Base-by-base conservation (phyloP, 345 rosid genomes). In the Gossypium australe region DNA sequence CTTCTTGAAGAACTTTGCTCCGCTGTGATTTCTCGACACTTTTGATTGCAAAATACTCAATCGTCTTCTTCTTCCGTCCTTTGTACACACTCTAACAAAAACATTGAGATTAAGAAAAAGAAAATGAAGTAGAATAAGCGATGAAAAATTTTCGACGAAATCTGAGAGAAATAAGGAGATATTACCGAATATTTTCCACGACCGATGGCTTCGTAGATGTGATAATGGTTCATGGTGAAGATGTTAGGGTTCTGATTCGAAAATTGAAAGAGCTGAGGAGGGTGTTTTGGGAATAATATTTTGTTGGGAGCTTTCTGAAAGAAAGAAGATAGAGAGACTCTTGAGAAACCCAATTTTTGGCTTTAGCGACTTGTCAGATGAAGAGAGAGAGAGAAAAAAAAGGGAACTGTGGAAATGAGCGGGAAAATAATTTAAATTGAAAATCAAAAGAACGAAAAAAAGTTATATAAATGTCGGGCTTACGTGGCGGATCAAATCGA, bases 21-120 rank as follows among this genome's bases (percentile, higher is more conserved):
- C 87, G 86, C 75, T 90, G 96, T 43, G 99, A 93, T 79, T 95
- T 95, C 2, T 93, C 98, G 1, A 93, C 97, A 75, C 99, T 91
- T 90, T 95, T 95, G 64, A 92, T 85, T 1, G 99, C 98, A 52
- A 89, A 95, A 80, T 95, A 93, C 88, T 93, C 98, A 75, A 95
- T 95, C 64, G 96, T 86, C 87, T 90, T 91, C 97, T 92, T 95
- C 97, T 89, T 93, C 84, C 99, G 87, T 67, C 99, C 99, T 80
- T 93, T 93, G 76, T 93, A 93, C 66, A 95, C 99, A 61, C 89
- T 87, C 99, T 95, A 71, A 72, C 52, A 11, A 43, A 4, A 57
- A 24, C 20, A 57, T 55, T 34, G 55, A 56, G 58, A 25, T 25
- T 9, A 16, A 72, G 52, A 11, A 49, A 4, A 56, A 11, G 70